Evolutionary conservation across 495 filamentous ascomycete species (phyloP), one percentile per base, ranked within the genome.

Genomic region (Neurospora sp.): DNA sequence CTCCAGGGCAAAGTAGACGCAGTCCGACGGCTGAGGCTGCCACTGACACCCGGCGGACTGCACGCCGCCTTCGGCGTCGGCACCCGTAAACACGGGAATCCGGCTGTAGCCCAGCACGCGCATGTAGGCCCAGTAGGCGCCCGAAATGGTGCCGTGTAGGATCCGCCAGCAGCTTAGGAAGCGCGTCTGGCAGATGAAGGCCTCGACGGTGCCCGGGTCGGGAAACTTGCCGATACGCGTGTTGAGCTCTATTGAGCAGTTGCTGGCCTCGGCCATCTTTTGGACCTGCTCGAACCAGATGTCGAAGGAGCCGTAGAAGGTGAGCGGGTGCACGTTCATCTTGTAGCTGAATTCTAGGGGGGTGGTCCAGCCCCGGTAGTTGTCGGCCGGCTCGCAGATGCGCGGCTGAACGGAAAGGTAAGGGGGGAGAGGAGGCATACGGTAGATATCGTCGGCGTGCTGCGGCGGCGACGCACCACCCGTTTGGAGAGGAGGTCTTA

Each of bases 81-180:
- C 35, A 16, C 70, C 72, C 37, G 4, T 72, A 48, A 76, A 76
- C 27, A 76, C 70, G 40, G 72, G 74, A 22, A 76, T 74, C 65
- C 48, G 59, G 68, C 68, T 71, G 48, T 72, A 74, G 14, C 74
- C 74, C 27, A 76, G 48, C 5, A 53, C 69, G 40, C 74, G 74
- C 74, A 76, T 76, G 72, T 76, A 76, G 4, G 74, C 70, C 74
- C 74, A 76, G 61, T 74, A 73, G 17, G 65, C 68, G 31, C 72
- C 72, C 17, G 74, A 76, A 22, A 76, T 71, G 70, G 74, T 74
- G 69, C 72, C 74, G 44, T 44, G 40, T 5, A 76, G 74, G 35
- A 76, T 74, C n/a, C 70, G 70, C 74, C 74, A 76, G 72, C 72
- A 72, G 6, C 68, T 37, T 7, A 70, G 68, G 72, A 72, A 76